Evolutionary conservation across 2,329 filamentous ascomycete species (phyloP).

Genomic region (Phaeophleospora eucalypticola): DNA sequence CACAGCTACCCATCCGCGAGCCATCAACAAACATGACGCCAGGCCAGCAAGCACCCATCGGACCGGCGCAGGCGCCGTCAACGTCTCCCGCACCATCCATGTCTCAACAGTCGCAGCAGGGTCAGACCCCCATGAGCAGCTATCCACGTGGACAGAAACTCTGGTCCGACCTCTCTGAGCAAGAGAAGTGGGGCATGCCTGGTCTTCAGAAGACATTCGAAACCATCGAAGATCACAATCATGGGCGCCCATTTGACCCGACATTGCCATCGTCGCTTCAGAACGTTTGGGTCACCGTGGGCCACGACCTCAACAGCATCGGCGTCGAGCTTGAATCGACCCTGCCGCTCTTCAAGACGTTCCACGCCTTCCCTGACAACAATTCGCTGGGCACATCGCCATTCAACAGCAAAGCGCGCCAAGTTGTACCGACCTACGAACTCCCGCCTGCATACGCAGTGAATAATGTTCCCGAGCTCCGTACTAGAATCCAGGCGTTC

Average conservation of each 20-base stretch:
- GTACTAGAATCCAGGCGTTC: constrained; percentile 34
- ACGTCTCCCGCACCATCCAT: neutral
- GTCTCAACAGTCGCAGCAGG: constrained; percentile 6
- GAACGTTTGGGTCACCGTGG: constrained; percentile 46
- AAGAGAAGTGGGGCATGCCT: constrained; percentile 57
- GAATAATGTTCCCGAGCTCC: constrained; percentile 60
- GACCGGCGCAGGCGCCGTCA: constrained; percentile 11
- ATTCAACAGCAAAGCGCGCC: constrained; percentile 46
- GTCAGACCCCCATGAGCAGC: neutral
- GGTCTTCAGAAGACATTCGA: constrained; percentile 53
- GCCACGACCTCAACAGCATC: constrained; percentile 60
- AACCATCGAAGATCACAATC: constrained; percentile 24
- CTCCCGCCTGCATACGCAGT: constrained; percentile 63
- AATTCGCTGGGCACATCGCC: constrained; percentile 19
- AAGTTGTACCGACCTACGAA: constrained; percentile 60
- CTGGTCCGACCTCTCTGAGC: constrained; percentile 56
- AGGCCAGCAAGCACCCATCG: constrained; percentile 10
- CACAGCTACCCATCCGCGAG: constrained; percentile 27
- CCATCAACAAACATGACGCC: constrained; percentile 9
- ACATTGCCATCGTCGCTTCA: constrained; percentile 28
- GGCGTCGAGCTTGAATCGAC: constrained; percentile 57
- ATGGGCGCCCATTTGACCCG: constrained; percentile 25
- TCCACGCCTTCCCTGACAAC: constrained; percentile 58
- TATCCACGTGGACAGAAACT: constrained; percentile 29
- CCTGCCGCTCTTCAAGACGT: constrained; percentile 57